Conservation (phyloP, 345 rosid genomes). For the Litchi chinensis region DNA sequence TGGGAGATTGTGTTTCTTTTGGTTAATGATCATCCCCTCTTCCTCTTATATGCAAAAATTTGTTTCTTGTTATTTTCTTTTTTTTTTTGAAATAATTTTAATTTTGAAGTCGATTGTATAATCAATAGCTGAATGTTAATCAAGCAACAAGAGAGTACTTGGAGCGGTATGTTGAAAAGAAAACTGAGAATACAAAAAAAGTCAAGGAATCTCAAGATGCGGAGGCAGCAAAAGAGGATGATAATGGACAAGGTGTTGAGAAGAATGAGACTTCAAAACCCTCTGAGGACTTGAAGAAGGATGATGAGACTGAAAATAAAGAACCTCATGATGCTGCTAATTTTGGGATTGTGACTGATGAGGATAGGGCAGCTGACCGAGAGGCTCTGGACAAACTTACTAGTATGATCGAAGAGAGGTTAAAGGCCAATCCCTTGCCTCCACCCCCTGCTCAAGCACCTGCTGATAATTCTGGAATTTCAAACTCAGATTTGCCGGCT, state of each 20-base stretch:
- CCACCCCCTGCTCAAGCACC: constrained; percentile 76
- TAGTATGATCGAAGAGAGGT: constrained; percentile 77
- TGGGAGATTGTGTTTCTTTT: background rate
- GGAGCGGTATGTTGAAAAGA: constrained; percentile 76
- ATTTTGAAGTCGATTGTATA: constrained; percentile 17
- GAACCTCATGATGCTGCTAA: constrained; percentile 59
- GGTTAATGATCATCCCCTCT: background rate
- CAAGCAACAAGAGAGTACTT: constrained; percentile 91
- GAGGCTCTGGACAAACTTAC: constrained; percentile 71
- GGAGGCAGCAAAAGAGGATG: constrained; percentile 52
- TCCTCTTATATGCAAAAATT: background rate
- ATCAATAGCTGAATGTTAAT: constrained; percentile 73
- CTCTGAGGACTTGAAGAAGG: constrained; percentile 50
- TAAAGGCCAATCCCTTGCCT: constrained; percentile 81
- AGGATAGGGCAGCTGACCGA: constrained; percentile 77
- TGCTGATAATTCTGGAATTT: constrained; percentile 51
- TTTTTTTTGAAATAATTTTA: background rate
- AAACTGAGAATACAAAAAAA: constrained; percentile 69
- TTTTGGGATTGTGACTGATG: constrained; percentile 80
- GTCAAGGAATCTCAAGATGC: constrained; percentile 51
- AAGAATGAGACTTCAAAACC: constrained; percentile 44
- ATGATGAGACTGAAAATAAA: constrained; percentile 50
- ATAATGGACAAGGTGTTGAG: constrained; percentile 35
- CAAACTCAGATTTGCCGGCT: constrained; percentile 50
- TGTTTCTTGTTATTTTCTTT: background rate